Percentiles rank a stretch among this genome's conserved stretches.
Evolutionary conservation across 179 eudicot genomes (phyloP).

Genomic region (Gypsophila paniculata): DNA sequence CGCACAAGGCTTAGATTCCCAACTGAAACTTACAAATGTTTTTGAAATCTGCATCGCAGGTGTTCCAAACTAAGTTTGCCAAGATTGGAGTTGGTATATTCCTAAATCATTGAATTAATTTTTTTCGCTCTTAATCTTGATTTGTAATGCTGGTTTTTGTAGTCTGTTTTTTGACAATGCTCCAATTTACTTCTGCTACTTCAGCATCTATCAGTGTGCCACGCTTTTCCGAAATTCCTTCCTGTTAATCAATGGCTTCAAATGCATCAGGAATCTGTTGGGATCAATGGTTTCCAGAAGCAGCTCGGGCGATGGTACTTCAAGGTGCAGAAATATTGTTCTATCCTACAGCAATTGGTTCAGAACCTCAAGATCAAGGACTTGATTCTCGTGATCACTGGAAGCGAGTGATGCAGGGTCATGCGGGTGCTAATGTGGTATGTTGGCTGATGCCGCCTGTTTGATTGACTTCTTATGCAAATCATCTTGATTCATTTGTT

Average conservation of each 20-base stretch:
- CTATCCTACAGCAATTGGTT: conserved; percentile 95
- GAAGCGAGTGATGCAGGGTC: conserved; percentile 98
- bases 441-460: conserved; percentile 16
- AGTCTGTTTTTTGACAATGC: neutral
- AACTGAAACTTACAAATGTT: neutral
- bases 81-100: conserved; percentile 94
- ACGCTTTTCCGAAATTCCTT: neutral
- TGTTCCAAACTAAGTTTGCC: conserved; percentile 77
- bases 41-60: conserved; percentile 44
- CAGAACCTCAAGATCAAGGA: conserved; percentile 93
- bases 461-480: neutral
- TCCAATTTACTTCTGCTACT: neutral
- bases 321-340: conserved; percentile 96
- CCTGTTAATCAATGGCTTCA: conserved; percentile 3
- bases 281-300: conserved; percentile 99
- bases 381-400: conserved; percentile 96
- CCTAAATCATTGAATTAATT: neutral
- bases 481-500: neutral
- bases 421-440: conserved; percentile 97
- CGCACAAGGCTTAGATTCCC: neutral
- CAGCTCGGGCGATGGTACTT: conserved; percentile 93
- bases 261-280: conserved; percentile 73
- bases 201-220: neutral
- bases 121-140: neutral
- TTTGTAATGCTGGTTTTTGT: neutral